Conservation (phyloP, 352 stramenopile genomes). For the Hyaloperonospora brassicae region DNA sequence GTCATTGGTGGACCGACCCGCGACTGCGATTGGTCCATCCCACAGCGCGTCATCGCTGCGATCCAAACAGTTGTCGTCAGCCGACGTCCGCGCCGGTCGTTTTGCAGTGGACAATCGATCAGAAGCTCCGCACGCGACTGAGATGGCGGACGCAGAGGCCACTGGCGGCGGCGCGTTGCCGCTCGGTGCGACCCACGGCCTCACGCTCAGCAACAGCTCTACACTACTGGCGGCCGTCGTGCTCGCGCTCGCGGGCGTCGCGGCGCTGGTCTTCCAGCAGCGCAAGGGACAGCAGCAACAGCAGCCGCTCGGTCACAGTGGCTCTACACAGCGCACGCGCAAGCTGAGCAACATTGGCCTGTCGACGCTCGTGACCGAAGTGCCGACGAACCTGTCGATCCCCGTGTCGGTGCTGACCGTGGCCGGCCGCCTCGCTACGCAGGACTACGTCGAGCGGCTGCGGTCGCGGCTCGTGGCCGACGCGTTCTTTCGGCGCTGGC, state of each 20-base stretch:
- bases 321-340: constrained; percentile 23
- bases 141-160: too few species aligned
- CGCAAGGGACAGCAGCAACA: constrained; percentile 6
- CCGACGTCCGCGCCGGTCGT: too few species aligned
- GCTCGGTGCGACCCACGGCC: too few species aligned
- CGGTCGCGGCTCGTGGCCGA: constrained; percentile 45
- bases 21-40: too few species aligned
- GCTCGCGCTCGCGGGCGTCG: constrained; percentile 2
- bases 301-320: neutral
- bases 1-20: too few species aligned
- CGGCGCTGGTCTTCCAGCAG: constrained; percentile 18
- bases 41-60: too few species aligned
- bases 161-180: too few species aligned
- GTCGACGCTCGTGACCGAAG: constrained; percentile 64
- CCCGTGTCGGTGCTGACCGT: constrained; percentile 58
- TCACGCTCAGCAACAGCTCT: constrained; percentile 5
- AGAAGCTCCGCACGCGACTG: too few species aligned
- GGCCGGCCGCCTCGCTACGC: constrained; percentile 33
- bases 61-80: too few species aligned
- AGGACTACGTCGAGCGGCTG: constrained; percentile 43
- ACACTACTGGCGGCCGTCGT: constrained; percentile 27
- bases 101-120: too few species aligned
- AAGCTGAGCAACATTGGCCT: constrained; percentile 68
- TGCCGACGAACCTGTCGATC: constrained; percentile 69
- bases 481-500: constrained; percentile 63